Conservation (phyloP, 1,139 yeast genomes). For the Taphrina sp. region DNA sequence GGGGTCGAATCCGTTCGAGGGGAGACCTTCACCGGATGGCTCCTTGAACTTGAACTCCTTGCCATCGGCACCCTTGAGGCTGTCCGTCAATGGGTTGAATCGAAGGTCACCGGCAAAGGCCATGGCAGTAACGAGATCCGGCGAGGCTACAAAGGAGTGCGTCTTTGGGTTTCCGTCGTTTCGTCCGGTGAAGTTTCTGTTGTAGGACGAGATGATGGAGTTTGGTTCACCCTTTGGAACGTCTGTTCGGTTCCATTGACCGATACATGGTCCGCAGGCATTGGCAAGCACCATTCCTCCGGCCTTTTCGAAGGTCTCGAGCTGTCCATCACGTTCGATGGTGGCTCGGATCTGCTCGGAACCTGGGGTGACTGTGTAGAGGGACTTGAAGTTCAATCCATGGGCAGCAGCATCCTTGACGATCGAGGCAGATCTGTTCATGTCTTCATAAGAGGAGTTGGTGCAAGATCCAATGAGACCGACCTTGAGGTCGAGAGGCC, state of each 20-base stretch:
- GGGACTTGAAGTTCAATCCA: constrained; percentile 86
- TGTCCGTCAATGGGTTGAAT: constrained; percentile 96
- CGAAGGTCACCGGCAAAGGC: constrained; percentile 97
- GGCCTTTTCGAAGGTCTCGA: constrained; percentile 81
- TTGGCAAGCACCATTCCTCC: constrained; percentile 97
- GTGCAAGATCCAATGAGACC: constrained; percentile 99
- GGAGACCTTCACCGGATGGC: constrained; percentile 92
- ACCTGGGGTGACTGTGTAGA: constrained; percentile 96
- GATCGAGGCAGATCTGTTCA: constrained; percentile 95
- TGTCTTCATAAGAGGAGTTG: constrained; percentile 97
- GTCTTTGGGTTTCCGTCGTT: constrained; percentile 99
- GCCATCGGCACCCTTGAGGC: constrained; percentile 90
- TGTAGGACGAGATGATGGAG: constrained; percentile 97
- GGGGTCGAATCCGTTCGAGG: constrained; percentile 85
- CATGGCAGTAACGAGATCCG: constrained; percentile 94
- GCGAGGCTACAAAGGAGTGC: constrained; percentile 97
- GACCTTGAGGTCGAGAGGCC: constrained; percentile 94
- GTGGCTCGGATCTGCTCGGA: constrained; percentile 99
- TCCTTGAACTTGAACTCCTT: constrained; percentile 89
- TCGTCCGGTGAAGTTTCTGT: constrained; percentile 98
- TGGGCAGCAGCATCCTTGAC: constrained; percentile 85
- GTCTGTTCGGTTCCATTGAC: constrained; percentile 99
- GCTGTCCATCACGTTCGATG: constrained; percentile 94
- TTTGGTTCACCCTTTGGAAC: constrained; percentile 96
- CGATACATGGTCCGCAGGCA: constrained; percentile 99